Base-by-base conservation (phyloP, 805 yeast genomes). In the Ogataea glucozyma region DNA sequence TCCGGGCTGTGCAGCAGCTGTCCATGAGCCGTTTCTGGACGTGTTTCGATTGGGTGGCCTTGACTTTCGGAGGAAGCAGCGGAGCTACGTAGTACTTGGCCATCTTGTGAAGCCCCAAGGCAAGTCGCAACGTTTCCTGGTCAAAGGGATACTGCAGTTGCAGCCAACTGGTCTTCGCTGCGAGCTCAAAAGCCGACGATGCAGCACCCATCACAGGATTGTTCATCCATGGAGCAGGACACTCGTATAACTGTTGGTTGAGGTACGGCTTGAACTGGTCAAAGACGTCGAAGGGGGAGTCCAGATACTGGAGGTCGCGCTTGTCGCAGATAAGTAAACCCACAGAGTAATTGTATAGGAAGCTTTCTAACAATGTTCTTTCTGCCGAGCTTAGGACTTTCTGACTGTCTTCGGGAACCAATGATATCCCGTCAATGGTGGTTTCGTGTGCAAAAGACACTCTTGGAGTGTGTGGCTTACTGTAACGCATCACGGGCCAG, bases 161-260 rank as follows among this genome's bases (percentile, higher is more conserved):
- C n/a, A 69, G 49, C 64, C 65, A 67, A 5, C 62, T 54, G 3
- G 63, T 50, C 41, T 69, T 69, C 12, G 70, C 68, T 13, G 63
- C 43, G 14, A 66, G 45, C 40, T 67, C 71, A 43, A 66, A 65
- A 8, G 64, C 62, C 14, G 59, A 59, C 5, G 56, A 43, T 2
- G 71, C 63, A 9, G 71, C 64, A 2, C 73, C 73, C 44, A 65
- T 51, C 7, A 69, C 65, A 0, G 73, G 72, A 37, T 67, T 63
- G 40, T 66, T 69, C 65, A 67, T 62, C 71, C 71, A 69, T 29
- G 58, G 59, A 9, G 49, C 48, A 6, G 57, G 56, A 29, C 51
- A 45, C 7, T 57, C 56, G 47, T 63, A 66, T 4, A 71, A 40
- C n/a, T 71, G 72, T 3, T 60, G 54, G 18, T 55, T 57, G 26